These are phyloP conservation scores for Silybum marianum DNA, from an alignment of 129 eudicot species.

Conservation along the genomic window DNA sequence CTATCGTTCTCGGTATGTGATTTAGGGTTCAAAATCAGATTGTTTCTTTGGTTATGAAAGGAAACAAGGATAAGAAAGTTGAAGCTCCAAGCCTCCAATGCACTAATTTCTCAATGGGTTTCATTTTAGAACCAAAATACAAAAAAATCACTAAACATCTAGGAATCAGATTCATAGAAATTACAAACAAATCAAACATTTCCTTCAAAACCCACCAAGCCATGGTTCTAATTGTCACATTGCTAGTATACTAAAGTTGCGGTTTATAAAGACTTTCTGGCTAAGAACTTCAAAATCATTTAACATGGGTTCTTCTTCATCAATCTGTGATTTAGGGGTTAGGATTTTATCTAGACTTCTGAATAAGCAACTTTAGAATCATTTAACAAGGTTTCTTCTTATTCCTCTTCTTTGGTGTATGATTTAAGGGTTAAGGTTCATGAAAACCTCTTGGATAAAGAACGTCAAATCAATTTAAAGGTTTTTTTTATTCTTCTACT, in stretches of 20 bases:
- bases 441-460: not conserved
- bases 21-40: not conserved
- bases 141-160: too few species aligned
- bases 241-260: not conserved
- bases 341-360: too few species aligned
- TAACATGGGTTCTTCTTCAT: too few species aligned
- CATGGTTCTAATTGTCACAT: not conserved
- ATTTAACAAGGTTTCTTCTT: not conserved
- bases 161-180: not conserved
- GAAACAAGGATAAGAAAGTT: not conserved
- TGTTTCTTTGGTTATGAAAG: not conserved
- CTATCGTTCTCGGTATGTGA: too few species aligned
- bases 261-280: not conserved
- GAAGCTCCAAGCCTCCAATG: not conserved
- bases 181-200: not conserved
- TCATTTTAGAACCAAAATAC: not conserved
- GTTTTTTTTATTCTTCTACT: not conserved
- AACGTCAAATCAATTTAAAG: not conserved
- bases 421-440: slow-evolving; percentile 6
- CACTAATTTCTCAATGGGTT: not conserved
- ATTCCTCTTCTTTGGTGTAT: not conserved
- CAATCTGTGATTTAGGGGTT: too few species aligned
- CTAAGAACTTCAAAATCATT: too few species aligned
- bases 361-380: not conserved
- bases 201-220: not conserved